Evolutionary conservation across 2,329 filamentous ascomycete genomes (phyloP), one percentile per base, ranked within the genome.

Genomic region (Fusarium cyanostomum): DNA sequence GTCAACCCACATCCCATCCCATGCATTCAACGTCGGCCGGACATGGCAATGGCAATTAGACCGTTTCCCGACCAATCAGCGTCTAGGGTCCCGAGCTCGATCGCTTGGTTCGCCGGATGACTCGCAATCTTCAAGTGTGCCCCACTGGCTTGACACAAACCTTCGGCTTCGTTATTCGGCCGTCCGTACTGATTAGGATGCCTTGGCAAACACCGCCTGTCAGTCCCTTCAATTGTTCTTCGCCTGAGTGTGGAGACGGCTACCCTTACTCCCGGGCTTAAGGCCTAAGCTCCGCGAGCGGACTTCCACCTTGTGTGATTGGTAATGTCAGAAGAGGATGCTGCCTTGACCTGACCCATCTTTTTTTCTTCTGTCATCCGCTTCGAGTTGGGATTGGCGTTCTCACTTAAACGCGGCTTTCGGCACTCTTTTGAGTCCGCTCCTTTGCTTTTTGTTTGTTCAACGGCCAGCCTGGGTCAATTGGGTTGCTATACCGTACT

Each of bases 381-480:
- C 27, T 39, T 39, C 1, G 28, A 46, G 34, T 31, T 48, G 41
- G 34, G 51, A 42, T 35, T 12, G 37, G 24, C 21, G 35, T 31
- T 16, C 33, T 39, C 34, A 67, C 57, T 57, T 67, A 67, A 62
- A 67, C 26, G 49, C 64, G 60, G 64, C 18, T 30, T 56, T 66
- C 59, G 64, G 59, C 39, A 34, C 46, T 16, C 50, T 64, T 64
- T 67, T 35, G 8, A 3, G 30, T 51, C 52, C 64, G 64, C 26
- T 28, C 44, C 48, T 41, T 59, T 49, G 15, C 31, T 35, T 54
- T 51, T 33, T 59, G 15, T 34, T 48, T 65, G 41, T 52, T 53
- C 9, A 53, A 37, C 46, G 27, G 42, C 51, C 39, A 49, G 44
- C 33, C 43, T 50, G 42, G 45, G 27, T 49, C 43, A 16, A 38